Percentiles rank a stretch among this genome's conserved stretches.
Conservation (phyloP, 1,284 basidiomycete genomes). For the Boletus hoseneyae region DNA sequence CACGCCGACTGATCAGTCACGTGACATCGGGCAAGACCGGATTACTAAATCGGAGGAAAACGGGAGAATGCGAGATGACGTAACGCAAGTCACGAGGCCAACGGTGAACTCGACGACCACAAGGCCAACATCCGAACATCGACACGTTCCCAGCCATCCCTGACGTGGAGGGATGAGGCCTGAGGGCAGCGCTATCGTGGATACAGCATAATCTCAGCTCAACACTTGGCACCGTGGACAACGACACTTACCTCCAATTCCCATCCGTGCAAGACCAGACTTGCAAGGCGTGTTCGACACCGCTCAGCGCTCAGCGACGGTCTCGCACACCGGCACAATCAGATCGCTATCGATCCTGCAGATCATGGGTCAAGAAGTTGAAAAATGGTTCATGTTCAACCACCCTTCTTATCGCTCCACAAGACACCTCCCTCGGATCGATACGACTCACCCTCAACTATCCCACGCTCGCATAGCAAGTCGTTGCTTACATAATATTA, state of each 20-base stretch:
- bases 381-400: not conserved
- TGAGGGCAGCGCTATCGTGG: too few species aligned
- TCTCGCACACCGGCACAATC: constrained; percentile 7
- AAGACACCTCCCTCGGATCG: constrained; percentile 23
- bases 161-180: too few species aligned
- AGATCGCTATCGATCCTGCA: constrained; percentile 7
- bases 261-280: not conserved
- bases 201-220: too few species aligned
- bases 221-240: too few species aligned
- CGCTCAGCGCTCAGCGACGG: constrained; percentile 13
- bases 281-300: constrained; percentile 4
- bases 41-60: too few species aligned
- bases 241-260: too few species aligned
- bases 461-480: constrained; percentile 4
- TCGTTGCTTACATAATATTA: too few species aligned
- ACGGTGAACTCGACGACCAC: constrained; percentile 11
- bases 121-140: too few species aligned
- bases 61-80: constrained; percentile 7
- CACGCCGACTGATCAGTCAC: constrained; percentile 19
- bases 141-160: too few species aligned
- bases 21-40: constrained; percentile 25
- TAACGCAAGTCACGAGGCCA: constrained; percentile 10
- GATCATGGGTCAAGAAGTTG: constrained; percentile 20
- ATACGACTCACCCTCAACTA: constrained; percentile 16
- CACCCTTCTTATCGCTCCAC: constrained; percentile 22